phyloP scores from a whole-genome alignment of 352 stramenopile species.

The Phytophthora macrochlamydospora region DNA sequence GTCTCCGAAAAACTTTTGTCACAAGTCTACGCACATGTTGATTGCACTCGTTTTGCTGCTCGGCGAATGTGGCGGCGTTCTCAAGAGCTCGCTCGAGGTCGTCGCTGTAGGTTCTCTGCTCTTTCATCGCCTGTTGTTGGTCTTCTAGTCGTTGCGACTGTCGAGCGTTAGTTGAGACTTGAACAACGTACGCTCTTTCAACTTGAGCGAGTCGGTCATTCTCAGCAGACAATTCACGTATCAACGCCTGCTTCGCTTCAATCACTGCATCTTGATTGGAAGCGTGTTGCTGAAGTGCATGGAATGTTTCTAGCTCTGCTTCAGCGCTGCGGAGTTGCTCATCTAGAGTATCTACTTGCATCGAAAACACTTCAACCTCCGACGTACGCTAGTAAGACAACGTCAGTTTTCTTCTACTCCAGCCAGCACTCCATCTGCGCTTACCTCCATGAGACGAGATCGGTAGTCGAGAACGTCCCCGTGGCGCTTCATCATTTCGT shows the following conservation, averaged over 20 bases:
- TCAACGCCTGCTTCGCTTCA: conserved; percentile 11
- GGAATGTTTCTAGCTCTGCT: conserved; percentile 17
- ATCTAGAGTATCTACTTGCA: conserved; percentile 24
- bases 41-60: conserved; percentile 45
- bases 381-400: conserved; percentile 18
- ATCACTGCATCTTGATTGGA: conserved; percentile 15
- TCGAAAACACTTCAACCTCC: conserved; percentile 26
- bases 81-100: conserved; percentile 31
- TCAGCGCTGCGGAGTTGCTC: conserved; percentile 33
- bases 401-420: neutral
- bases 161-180: conserved; percentile 19
- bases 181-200: conserved; percentile 29
- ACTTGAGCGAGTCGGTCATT: conserved; percentile 38
- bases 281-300: conserved; percentile 31
- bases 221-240: conserved; percentile 37
- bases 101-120: conserved; percentile 12
- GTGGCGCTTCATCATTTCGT: conserved; percentile 47
- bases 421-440: neutral
- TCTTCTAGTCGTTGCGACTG: conserved; percentile 18
- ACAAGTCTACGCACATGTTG: conserved; percentile 29
- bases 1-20: too few relatives aligned
- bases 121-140: conserved; percentile 17
- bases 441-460: conserved; percentile 35
- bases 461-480: conserved; percentile 23
- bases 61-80: conserved; percentile 28